Base-by-base conservation (phyloP, 1,284 basidiomycete species). In the Rhodotorula glutinis region DNA sequence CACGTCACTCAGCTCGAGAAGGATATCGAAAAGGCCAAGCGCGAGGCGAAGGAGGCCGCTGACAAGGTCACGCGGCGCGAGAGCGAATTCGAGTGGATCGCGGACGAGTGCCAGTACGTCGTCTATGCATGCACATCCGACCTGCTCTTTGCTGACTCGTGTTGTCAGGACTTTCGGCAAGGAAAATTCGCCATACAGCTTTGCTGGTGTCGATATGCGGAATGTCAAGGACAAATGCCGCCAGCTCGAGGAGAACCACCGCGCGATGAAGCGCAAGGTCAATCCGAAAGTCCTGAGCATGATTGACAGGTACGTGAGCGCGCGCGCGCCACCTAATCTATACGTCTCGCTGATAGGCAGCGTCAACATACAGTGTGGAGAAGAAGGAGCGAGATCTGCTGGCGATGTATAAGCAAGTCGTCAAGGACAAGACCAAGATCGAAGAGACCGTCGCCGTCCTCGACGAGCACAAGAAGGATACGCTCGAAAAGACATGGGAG, bases 361-460 rank as follows among this genome's bases (percentile, higher is more conserved):
- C 33, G 33, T 14, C 44, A 47, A 2, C 43, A 21, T 17, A 30
- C 29, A 97, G 92, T 65, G 91, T 95, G 52, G 96, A 98, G 83
- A 97, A 97, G 83, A 89, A 91, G 76, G 95, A 99, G 79, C 80
- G 84, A 0, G 85, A 86, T 29, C 82, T 96, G 63, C 90, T 88
- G 79, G 91, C 90, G 81, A 98, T 92, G 87, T 84, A 98, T 79
- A 79, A 83, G 1, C 93, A 89, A 3, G 94, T 98, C 4, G 80
- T 93, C 75, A 90, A 91, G 76, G 96, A 99, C 80, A 97, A 96
- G 79, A 82, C 87, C 74, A 98, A 97, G 83, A 98, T 99, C 65
- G 92, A 97, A 76, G 86, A 88, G 66, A 98, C 94, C 0, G 96
- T 99, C 67, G 86, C 85, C 56, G 91, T 97, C 77, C 85, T 98